Evolutionary conservation across 176 grass and related monocot genomes (phyloP).

Genomic region (Neostapfia colusana): DNA sequence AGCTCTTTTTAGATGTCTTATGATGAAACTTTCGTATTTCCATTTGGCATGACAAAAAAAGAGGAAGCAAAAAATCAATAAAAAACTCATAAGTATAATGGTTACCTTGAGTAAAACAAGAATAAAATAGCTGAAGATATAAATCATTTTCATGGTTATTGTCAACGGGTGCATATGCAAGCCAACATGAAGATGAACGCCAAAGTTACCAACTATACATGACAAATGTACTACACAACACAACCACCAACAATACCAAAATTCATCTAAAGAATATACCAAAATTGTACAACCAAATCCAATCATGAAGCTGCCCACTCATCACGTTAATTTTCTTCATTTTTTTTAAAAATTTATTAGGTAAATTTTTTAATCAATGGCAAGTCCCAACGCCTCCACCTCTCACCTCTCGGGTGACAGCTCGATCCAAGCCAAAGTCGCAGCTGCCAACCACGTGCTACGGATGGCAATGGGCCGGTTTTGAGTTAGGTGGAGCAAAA

Average conservation of each 20-base stretch:
- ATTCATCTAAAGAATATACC: too few relatives aligned
- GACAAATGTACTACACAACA: background rate
- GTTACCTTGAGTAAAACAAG: background rate
- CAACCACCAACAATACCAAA: background rate
- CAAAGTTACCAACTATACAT: background rate
- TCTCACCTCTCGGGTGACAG: background rate
- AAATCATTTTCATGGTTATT: too few relatives aligned
- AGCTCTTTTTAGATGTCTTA: background rate
- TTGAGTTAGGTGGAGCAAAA: too few relatives aligned
- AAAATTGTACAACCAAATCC: background rate
- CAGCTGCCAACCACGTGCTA: conserved; percentile 4
- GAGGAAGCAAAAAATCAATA: background rate
- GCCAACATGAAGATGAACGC: background rate
- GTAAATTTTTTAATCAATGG: background rate
- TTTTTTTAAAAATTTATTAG: background rate
- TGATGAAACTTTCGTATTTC: too few relatives aligned
- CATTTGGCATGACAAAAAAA: background rate
- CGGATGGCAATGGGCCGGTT: too few relatives aligned
- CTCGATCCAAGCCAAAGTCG: conserved; percentile 1
- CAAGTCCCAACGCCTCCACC: background rate
- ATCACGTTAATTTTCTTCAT: background rate
- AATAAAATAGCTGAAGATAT: too few relatives aligned
- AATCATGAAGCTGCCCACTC: background rate
- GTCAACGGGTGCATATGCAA: too few relatives aligned
- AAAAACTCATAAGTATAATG: background rate